These are phyloP conservation scores for Lactifluus rugatus DNA, from an alignment of 768 basidiomycete species.

Conservation along the genomic window DNA sequence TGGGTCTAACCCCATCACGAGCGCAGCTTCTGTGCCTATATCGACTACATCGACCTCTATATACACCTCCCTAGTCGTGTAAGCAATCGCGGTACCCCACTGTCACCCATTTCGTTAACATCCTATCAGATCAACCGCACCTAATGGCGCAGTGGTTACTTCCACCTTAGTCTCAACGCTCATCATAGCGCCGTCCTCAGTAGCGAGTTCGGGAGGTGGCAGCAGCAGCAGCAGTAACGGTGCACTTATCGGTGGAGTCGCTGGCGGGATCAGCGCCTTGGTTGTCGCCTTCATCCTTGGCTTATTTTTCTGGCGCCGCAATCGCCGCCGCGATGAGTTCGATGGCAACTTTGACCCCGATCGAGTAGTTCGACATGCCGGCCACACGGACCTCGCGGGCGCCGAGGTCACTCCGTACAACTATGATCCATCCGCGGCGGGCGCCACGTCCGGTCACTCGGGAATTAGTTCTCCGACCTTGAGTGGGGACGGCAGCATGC, in stretches of 20 bases:
- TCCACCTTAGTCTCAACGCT: conserved; percentile 16
- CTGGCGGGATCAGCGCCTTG: conserved; percentile 22
- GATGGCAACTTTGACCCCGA: conserved; percentile 45
- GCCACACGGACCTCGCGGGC: conserved; percentile 16
- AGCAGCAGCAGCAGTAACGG: conserved; percentile 13
- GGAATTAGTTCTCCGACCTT: conserved; percentile 9
- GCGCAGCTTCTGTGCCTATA: neutral
- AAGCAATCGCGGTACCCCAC: neutral
- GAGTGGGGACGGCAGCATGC: conserved; percentile 20
- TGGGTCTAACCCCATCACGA: neutral
- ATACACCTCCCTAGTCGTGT: conserved; percentile 1
- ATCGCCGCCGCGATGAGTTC: conserved; percentile 32
- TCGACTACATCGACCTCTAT: conserved; percentile 3
- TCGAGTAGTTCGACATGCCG: conserved; percentile 28
- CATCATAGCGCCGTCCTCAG: conserved; percentile 20
- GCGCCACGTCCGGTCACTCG: conserved; percentile 14
- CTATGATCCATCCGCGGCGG: conserved; percentile 21
- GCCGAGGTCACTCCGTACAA: conserved; percentile 18
- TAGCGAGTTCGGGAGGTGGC: conserved; percentile 2
- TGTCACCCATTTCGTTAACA: neutral
- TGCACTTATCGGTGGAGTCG: conserved; percentile 27
- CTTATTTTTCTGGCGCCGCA: conserved; percentile 26
- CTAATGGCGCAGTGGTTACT: conserved; percentile 11
- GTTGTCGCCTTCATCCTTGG: conserved; percentile 23
- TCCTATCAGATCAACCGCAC: conserved; percentile 6